These are phyloP conservation scores for Tulasnella sp. DNA, from an alignment of 768 basidiomycete genomes.

Conservation along the genomic window DNA sequence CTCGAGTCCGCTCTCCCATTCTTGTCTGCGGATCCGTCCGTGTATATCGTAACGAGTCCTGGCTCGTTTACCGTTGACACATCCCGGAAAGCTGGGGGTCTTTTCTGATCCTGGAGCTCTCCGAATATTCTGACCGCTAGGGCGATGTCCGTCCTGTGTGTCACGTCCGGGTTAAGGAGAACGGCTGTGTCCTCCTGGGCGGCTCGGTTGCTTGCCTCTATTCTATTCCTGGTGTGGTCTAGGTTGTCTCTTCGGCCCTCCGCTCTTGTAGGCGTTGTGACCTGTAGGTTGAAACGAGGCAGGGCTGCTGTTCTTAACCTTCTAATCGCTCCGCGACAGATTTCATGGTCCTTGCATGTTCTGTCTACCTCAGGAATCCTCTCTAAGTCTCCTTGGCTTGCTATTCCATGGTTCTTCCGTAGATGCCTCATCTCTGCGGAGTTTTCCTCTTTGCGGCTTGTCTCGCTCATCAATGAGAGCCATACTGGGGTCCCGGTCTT, in stretches of 20 bases:
- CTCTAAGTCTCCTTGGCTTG: not conserved
- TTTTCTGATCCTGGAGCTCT: not conserved
- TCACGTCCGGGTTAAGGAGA: conserved; percentile 1
- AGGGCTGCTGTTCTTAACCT: not conserved
- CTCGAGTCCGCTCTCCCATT: not conserved
- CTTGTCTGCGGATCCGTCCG: conserved; percentile 3
- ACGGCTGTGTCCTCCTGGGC: not conserved
- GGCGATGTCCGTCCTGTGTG: not conserved
- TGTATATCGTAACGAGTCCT: not conserved
- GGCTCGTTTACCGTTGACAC: not conserved
- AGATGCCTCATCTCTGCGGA: not conserved
- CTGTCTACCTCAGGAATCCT: not conserved
- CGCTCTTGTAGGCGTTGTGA: not conserved
- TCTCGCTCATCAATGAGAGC: not conserved
- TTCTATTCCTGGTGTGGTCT: not conserved
- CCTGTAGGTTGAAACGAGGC: not conserved
- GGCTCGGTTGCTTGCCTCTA: not conserved
- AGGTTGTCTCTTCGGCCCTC: not conserved
- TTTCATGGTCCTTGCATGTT: not conserved
- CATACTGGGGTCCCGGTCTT: not conserved
- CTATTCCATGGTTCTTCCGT: not conserved
- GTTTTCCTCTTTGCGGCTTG: not conserved
- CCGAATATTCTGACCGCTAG: not conserved
- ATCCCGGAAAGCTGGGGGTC: not conserved
- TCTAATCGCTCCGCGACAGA: not conserved